These are phyloP conservation scores for Phytopythium ostracodes DNA, from an alignment of 352 stramenopile species.

Conservation along the genomic window DNA sequence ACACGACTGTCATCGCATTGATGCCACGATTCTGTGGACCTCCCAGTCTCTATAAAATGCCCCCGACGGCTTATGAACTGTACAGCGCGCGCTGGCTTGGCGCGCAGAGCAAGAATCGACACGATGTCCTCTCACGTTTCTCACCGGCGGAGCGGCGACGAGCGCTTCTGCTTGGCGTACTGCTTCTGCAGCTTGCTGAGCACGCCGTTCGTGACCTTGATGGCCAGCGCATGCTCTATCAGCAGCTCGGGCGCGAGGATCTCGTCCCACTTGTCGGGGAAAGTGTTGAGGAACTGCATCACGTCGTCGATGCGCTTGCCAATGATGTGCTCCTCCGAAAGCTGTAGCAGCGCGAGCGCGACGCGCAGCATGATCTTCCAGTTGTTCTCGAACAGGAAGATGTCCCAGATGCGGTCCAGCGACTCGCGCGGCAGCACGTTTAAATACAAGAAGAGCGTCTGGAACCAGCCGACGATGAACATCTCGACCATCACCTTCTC, in stretches of 20 bases:
- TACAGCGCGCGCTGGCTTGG: neutral
- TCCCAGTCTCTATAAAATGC: neutral
- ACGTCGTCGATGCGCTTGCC: conserved; percentile 75
- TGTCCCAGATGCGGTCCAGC: conserved; percentile 81
- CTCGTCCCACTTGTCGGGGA: conserved; percentile 46
- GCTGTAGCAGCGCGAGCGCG: conserved; percentile 62
- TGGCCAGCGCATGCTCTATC: conserved; percentile 39
- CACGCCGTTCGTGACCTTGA: conserved; percentile 80
- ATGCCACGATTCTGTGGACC: neutral
- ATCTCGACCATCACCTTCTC: conserved; percentile 84
- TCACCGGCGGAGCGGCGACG: conserved; percentile 18
- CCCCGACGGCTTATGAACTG: neutral
- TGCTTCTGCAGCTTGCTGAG: conserved; percentile 75
- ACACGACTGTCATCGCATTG: too few species aligned
- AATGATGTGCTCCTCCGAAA: conserved; percentile 59
- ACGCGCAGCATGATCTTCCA: conserved; percentile 84
- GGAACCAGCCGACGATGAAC: conserved; percentile 88
- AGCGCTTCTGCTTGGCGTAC: conserved; percentile 48
- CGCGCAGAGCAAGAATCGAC: neutral
- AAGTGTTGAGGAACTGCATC: conserved; percentile 88
- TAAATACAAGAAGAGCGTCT: conserved; percentile 85
- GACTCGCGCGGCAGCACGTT: conserved; percentile 71
- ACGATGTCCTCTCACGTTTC: neutral
- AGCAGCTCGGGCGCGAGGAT: conserved; percentile 51
- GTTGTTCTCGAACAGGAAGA: conserved; percentile 82